Evolutionary conservation across 805 yeast genomes (phyloP), one percentile per base, ranked within the genome.

Genomic region (Kodamaea sagamina): DNA sequence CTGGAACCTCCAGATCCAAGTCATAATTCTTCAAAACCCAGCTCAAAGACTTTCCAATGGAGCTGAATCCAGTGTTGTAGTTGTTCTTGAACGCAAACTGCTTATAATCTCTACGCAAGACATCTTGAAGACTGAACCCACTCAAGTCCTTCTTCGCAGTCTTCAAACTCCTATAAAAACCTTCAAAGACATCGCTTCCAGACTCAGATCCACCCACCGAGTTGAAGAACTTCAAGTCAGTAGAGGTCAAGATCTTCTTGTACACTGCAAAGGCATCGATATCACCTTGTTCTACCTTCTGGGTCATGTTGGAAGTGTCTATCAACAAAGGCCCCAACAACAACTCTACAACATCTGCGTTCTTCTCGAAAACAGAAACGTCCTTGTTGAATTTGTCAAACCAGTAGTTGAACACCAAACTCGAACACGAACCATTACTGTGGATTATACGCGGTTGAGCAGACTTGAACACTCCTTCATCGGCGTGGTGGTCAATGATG

Each of bases 401-500:
- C 81, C 86, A 87, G 52, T 82, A 78, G 37, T 77, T 75, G 50
- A 85, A 75, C 2, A 92, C 86, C 39, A 89, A 67, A 11, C 88
- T 74, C 4, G 89, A 76, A 61, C 97, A 89, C 47, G 96, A 86
- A 0, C 97, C 98, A 36, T 78, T 66, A 2, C 71, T 64, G 34
- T 67, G 61, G 35, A 90, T 71, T 2, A 84, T 63, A 42, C 93
- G 64, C 0, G 97, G 97, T 1, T 41, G 41, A 0, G 81, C 81
- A 34, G 77, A 67, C 12, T 50, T 27, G 50, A 70, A 79, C 6
- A 64, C 61, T 0, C 66, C 66, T 48, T 82, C 85, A 54, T 90
- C 96, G 12, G 74, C 84, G 59, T 92, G 99, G 59, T 92, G 99
- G 59, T 92, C 99, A 18, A 93, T 78, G 5, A 93, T 79, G 0